These are phyloP conservation scores for Platanthera guangdongensis DNA, from an alignment of 106 monocot genomes.

Conservation along the genomic window DNA sequence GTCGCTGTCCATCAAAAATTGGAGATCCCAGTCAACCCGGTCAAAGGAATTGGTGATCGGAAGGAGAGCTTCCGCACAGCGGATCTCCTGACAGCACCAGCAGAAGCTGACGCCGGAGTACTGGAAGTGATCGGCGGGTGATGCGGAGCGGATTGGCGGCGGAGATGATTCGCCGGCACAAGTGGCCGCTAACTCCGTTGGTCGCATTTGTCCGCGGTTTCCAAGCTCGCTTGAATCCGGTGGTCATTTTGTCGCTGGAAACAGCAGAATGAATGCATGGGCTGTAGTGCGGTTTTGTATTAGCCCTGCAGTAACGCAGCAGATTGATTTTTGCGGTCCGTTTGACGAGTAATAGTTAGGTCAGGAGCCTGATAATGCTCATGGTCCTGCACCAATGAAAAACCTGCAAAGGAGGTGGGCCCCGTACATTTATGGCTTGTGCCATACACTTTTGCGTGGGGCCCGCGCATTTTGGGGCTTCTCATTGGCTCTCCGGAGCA, in stretches of 20 bases:
- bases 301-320: no score
- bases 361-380: no score
- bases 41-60: not conserved
- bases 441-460: no score
- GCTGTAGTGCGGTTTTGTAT: not conserved
- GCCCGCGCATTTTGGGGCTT: no score
- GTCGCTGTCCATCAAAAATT: no score
- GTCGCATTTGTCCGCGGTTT: not conserved
- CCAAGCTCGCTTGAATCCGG: not conserved
- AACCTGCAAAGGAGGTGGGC: no score
- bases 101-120: not conserved
- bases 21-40: not conserved
- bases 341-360: no score
- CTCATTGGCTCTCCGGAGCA: no score
- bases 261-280: not conserved
- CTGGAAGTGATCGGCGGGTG: not conserved
- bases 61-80: not conserved
- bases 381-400: no score
- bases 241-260: not conserved
- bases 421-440: no score
- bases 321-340: no score
- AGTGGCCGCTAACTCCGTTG: not conserved
- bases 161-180: not conserved
- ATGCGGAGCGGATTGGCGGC: not conserved
- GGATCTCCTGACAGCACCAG: not conserved